phyloP scores from a whole-genome alignment of 139 green algal species.

The Mychonastes homosphaera region DNA sequence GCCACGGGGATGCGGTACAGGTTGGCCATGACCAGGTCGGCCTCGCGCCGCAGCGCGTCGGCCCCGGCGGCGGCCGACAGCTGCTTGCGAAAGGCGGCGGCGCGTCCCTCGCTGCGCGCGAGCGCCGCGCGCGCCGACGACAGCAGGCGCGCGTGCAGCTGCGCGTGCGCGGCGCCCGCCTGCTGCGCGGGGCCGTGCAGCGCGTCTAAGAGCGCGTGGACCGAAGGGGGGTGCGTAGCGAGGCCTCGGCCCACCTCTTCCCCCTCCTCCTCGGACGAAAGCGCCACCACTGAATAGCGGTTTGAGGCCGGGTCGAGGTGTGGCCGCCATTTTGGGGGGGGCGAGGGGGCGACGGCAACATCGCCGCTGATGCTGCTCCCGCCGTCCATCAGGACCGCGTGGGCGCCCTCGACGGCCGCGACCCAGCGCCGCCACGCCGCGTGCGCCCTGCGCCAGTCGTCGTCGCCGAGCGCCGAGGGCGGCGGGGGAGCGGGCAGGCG shows the following conservation, averaged over 20 bases:
- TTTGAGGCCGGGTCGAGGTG: neutral
- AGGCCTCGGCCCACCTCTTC: neutral
- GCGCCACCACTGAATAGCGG: neutral
- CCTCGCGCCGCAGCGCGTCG: slow-evolving; percentile 39
- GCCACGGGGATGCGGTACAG: slow-evolving; percentile 42
- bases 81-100: slow-evolving; percentile 35
- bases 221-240: slow-evolving; percentile 6
- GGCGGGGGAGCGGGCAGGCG: neutral
- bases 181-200: neutral
- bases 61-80: slow-evolving; percentile 22
- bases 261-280: neutral
- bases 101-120: slow-evolving; percentile 24
- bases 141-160: slow-evolving; percentile 36
- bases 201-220: slow-evolving; percentile 19
- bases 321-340: slow-evolving; percentile 1
- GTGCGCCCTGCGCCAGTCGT: slow-evolving; percentile 37
- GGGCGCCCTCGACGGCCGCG: slow-evolving; percentile 17
- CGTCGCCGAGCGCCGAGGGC: slow-evolving; percentile 13
- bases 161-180: slow-evolving; percentile 23
- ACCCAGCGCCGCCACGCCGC: slow-evolving; percentile 47
- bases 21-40: slow-evolving; percentile 74
- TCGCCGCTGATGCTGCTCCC: slow-evolving; percentile 11
- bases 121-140: slow-evolving; percentile 25
- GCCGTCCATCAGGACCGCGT: slow-evolving; percentile 13
- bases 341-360: neutral